Evolutionary conservation across 345 rosid genomes (phyloP), one percentile per base, ranked within the genome.

Genomic region (Acer negundo): DNA sequence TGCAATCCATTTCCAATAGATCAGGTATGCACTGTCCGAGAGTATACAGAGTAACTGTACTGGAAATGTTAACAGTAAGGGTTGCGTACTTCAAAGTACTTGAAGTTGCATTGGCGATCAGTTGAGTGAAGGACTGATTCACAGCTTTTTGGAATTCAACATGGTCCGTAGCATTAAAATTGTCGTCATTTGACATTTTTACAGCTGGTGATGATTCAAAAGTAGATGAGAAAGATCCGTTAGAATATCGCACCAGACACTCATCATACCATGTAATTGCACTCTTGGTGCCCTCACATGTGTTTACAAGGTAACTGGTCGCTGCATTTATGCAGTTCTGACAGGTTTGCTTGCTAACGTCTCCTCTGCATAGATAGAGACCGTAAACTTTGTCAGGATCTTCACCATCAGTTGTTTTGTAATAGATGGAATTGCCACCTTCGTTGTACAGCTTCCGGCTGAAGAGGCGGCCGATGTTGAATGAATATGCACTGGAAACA

Each of bases 161-260:
- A 11, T 66, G 59, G 2, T 42, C 56, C 0, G 77, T 19, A 1
- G 24, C 3, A 26, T 67, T 72, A 17, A 56, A 1, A 0, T 56
- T 56, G 1, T 40, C 3, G 1, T 0, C 0, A 28, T 75, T 69
- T 3, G 3, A 9, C 67, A 78, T 0, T 4, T 10, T 23, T 0
- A 42, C 0, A 3, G 0, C 0, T 2, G 77, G 82, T 0, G 0
- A 0, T 0, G 23, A 12, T 0, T 63, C 80, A 51, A 69, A 2
- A 3, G 0, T 15, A 4, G 79, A 55, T 46, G 68, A 51, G 70
- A 84, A 62, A 26, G 68, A 35, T 12, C 31, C 4, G 58, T 80
- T 67, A 0, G 89, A 80, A 64, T 84, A 86, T 1, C 77, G 82
- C 13, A 89, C 63, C 17, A 77, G 24, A 67, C 92, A 89, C 65